A percentile compares a stretch with the other conserved stretches of the same genome.
phyloP scores from a whole-genome alignment of 768 basidiomycete species.

The Paxillus rubicundulus region DNA sequence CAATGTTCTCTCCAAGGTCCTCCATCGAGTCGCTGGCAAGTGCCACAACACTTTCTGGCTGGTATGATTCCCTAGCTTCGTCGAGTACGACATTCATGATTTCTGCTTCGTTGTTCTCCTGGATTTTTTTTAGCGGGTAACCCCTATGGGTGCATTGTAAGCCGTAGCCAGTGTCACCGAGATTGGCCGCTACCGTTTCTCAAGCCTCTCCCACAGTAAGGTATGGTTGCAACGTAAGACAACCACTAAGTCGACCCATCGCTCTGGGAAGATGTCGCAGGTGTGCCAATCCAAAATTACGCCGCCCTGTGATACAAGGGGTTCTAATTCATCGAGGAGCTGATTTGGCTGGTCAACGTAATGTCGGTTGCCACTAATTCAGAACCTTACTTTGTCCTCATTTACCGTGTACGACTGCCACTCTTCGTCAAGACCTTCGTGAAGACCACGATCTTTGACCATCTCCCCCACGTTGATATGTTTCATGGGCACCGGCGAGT shows the following conservation, averaged over 20 bases:
- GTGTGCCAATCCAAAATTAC: conserved; percentile 94
- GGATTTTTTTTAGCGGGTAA: conserved; percentile 89
- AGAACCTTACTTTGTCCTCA: conserved; percentile 81
- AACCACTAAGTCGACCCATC: conserved; percentile 95
- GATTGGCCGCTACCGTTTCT: conserved; percentile 64
- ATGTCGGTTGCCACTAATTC: background rate
- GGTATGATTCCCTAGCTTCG: conserved; percentile 86
- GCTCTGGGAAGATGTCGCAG: conserved; percentile 90
- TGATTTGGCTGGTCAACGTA: conserved; percentile 29
- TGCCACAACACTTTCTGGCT: conserved; percentile 82
- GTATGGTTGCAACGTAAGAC: conserved; percentile 89
- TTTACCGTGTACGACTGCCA: conserved; percentile 95
- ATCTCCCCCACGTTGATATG: conserved; percentile 91
- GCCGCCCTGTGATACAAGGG: conserved; percentile 63
- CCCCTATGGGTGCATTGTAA: conserved; percentile 44
- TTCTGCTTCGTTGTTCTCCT: conserved; percentile 98
- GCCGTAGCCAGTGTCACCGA: background rate
- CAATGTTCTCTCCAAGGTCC: conserved; percentile 86
- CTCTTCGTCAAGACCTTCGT: conserved; percentile 86
- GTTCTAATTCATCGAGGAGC: conserved; percentile 88
- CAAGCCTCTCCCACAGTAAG: conserved; percentile 84
- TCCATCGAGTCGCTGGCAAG: conserved; percentile 72
- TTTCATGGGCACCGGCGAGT: conserved; percentile 64
- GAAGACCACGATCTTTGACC: conserved; percentile 79
- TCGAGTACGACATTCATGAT: conserved; percentile 92